These are phyloP conservation scores for Dictyostelium intermedium DNA, from an alignment of 78 protist species.

Conservation along the genomic window DNA sequence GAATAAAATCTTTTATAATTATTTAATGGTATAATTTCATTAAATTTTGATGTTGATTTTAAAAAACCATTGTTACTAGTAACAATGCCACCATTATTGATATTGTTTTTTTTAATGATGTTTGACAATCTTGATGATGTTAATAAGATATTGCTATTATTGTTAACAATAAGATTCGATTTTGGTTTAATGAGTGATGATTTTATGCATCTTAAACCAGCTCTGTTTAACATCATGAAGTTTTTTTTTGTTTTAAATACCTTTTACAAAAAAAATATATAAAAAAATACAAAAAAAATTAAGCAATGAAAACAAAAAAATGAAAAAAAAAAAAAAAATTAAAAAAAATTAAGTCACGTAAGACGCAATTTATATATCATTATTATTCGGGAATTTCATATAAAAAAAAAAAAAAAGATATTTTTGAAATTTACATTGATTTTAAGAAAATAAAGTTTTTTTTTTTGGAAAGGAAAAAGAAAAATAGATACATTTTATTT, in stretches of 20 bases:
- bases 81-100: neutral
- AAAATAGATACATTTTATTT: neutral
- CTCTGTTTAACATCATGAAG: neutral
- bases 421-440: neutral
- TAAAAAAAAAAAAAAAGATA: neutral
- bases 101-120: neutral
- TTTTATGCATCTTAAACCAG: neutral
- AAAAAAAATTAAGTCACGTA: neutral
- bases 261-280: neutral
- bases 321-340: neutral
- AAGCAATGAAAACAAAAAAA: neutral
- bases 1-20: conserved; percentile 27
- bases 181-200: neutral
- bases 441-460: neutral
- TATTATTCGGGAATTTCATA: neutral
- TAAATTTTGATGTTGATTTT: neutral
- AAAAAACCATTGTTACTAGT: neutral
- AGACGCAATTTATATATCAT: neutral
- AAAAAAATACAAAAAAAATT: neutral
- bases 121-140: neutral
- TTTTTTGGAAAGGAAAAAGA: neutral
- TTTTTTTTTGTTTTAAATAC: neutral
- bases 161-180: neutral
- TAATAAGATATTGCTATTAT: neutral
- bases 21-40: neutral